Conservation (phyloP, 495 filamentous ascomycete genomes). For the Aspergillus taichungensis region DNA sequence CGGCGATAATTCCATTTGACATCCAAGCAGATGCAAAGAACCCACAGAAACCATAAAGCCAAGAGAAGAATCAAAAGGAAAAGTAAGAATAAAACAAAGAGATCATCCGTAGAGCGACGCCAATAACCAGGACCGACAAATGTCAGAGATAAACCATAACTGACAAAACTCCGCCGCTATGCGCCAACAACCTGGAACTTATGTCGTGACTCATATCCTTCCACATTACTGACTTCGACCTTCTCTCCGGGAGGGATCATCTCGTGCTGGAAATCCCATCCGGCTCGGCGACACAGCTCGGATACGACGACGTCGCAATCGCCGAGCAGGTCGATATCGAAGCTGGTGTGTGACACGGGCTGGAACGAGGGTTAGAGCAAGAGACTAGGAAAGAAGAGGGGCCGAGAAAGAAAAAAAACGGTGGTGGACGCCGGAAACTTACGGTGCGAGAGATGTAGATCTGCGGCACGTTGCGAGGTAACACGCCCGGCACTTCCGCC, state of each 20-base stretch:
- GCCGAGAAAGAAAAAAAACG: constrained; percentile 4
- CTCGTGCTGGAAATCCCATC: constrained; percentile 82
- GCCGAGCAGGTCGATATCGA: constrained; percentile 89
- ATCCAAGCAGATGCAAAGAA: too few relatives aligned
- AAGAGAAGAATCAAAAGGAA: background rate
- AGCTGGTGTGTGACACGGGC: constrained; percentile 80
- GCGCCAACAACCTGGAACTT: constrained; percentile 45
- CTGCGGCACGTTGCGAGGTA: constrained; percentile 75
- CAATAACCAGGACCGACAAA: constrained; percentile 8
- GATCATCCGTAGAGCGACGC: constrained; percentile 2
- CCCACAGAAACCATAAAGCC: too few relatives aligned
- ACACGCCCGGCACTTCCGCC: constrained; percentile 73
- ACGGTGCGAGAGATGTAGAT: constrained; percentile 86
- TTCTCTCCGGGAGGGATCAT: constrained; percentile 68
- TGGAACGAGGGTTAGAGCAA: constrained; percentile 13
- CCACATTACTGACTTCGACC: constrained; percentile 46
- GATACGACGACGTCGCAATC: constrained; percentile 88
- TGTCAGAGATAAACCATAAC: constrained; percentile 14
- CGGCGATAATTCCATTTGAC: too few relatives aligned
- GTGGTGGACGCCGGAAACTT: constrained; percentile 14
- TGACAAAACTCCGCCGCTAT: constrained; percentile 36
- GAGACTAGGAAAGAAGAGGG: background rate
- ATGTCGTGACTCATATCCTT: constrained; percentile 60
- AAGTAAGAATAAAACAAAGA: constrained; percentile 2
- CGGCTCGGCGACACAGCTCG: constrained; percentile 75